Conservation (phyloP, 129 eudicot genomes). For the Dittrichia graveolens region DNA sequence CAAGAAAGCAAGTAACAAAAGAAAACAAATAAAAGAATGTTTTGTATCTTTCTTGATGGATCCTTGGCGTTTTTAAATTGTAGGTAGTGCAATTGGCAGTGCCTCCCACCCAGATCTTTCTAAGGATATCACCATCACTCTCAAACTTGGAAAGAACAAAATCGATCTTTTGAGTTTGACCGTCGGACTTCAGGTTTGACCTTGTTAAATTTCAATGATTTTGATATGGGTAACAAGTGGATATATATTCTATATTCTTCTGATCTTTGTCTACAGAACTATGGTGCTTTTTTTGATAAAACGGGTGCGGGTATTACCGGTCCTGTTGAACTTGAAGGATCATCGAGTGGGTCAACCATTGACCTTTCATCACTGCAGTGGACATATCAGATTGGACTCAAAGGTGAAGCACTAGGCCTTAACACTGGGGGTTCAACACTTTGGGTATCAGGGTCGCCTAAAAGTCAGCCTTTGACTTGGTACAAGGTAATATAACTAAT, state of each 20-base stretch:
- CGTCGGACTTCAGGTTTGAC: conserved; percentile 90
- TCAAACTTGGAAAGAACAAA: conserved; percentile 56
- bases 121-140: conserved; percentile 55
- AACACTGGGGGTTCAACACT: conserved; percentile 67
- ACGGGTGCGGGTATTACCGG: conserved; percentile 89
- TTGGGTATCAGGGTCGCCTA: conserved; percentile 71
- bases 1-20: background rate
- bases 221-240: conserved; percentile 15
- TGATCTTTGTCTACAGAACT: conserved; percentile 52
- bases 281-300: conserved; percentile 81
- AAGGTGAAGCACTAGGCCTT: conserved; percentile 78
- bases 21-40: background rate
- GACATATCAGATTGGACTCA: conserved; percentile 92
- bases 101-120: conserved; percentile 38
- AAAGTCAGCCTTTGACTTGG: conserved; percentile 81
- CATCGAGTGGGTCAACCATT: conserved; percentile 44
- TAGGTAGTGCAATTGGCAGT: conserved; percentile 64
- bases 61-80: conserved; percentile 15
- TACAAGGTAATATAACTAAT: conserved; percentile 67
- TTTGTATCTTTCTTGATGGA: background rate
- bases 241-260: background rate
- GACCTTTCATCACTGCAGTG: conserved; percentile 79
- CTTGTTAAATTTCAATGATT: conserved; percentile 12
- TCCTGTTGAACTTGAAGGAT: conserved; percentile 73
- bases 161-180: conserved; percentile 88